These are phyloP conservation scores for Sporothrix luriei DNA, from an alignment of 2,329 filamentous ascomycete genomes.

Conservation along the genomic window DNA sequence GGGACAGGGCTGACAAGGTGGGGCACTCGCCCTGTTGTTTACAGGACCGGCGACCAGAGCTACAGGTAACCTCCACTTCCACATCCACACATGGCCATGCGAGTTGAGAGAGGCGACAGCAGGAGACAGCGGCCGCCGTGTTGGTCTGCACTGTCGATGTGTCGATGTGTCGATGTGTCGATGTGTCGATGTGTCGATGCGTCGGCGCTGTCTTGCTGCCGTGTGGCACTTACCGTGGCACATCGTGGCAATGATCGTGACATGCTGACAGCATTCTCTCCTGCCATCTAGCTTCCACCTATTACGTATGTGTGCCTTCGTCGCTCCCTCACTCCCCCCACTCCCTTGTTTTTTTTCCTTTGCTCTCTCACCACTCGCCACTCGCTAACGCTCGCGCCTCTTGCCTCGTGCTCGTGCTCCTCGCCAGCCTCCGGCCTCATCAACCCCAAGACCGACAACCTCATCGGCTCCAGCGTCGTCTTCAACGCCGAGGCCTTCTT, in stretches of 20 bases:
- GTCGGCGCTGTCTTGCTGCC: no score
- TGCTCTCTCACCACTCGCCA: neutral
- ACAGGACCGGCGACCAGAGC: conserved; percentile 35
- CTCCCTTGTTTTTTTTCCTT: neutral
- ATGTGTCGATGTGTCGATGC: no score
- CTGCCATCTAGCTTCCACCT: conserved; percentile 36
- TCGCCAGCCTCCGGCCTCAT: conserved; percentile 67
- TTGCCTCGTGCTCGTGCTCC: no score
- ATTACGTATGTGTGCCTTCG: conserved; percentile 41
- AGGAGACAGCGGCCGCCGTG: no score
- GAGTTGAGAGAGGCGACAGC: neutral
- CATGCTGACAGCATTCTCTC: conserved; percentile 7
- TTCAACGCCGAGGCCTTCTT: conserved; percentile 61
- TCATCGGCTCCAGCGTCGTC: conserved; percentile 71
- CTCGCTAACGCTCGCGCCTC: neutral
- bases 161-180: no score
- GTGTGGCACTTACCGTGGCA: no score
- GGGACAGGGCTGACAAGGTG: conserved; percentile 28
- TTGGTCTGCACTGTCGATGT: no score
- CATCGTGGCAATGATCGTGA: neutral
- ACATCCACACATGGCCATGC: neutral
- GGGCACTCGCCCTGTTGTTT: neutral
- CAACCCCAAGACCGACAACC: conserved; percentile 69
- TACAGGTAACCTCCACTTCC: conserved; percentile 36
- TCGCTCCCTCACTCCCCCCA: no score